Evolutionary conservation across 192 early-diverging fungal species (phyloP), one percentile per base, ranked within the genome.

Genomic region (Dispira parvispora): DNA sequence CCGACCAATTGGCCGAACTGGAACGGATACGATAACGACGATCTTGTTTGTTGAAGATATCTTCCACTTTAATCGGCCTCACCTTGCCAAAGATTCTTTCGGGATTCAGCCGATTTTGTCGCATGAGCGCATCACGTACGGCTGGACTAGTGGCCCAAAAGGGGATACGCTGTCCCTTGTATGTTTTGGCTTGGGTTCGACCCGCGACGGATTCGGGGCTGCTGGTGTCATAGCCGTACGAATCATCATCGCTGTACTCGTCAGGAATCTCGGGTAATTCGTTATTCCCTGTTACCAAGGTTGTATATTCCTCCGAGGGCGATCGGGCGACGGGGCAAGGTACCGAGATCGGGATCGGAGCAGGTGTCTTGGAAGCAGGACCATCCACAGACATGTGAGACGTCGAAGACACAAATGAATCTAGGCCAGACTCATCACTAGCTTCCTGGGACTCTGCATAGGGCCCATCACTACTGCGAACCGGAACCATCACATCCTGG

Each of bases 1-100:
- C 70, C 32, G 67, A 62, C 75, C 75, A 77, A 56, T 74, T 77
- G 68, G 73, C 73, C 44, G 75, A 74, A 54, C 72, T 74, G 45
- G 73, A 71, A 23, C 75, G 67, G 10, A 60, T 21, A 8, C 71
- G 71, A 53, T 68, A 67, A 2, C 75, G 63, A 12, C 70, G 65
- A 25, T 68, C 66, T 20, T 11, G 14, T 11, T 68, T 63, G 44
- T 71, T 67, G 28, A 77, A 77, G n/a, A 77, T 71, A 52, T 77
- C 75, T 43, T 68, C 68, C 32, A 77, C 62, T 9, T 70, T 52
- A 21, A 77, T 58, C 3, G 75, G 75, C 67, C 65, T 69, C 13
- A 77, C 67, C 0, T 62, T 46, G 12, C 75, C 75, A 63, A 77
- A 77, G 46, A 77, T 72, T 25, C 67, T 68, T 32, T 77, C 75